Conservation (phyloP, 306 rosid species). For the Quercus alba region DNA sequence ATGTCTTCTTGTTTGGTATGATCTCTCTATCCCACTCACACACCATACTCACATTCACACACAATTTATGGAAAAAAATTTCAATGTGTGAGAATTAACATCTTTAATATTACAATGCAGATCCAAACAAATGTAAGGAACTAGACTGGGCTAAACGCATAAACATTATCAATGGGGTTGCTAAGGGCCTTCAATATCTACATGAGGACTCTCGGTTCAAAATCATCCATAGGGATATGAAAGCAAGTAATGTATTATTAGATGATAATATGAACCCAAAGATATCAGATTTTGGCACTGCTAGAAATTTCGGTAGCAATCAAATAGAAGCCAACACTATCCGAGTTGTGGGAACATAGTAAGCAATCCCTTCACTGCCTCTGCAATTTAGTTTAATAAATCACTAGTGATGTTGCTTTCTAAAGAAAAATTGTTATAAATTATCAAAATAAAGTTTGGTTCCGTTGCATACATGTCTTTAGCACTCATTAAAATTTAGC, state of each 20-base stretch:
- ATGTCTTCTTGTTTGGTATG: slow-evolving; percentile 26
- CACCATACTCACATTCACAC: not conserved
- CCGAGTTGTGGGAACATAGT: not conserved
- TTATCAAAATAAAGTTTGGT: no score
- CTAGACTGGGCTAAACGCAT: not conserved
- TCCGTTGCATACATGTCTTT: no score
- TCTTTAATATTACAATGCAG: not conserved
- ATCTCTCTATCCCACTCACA: not conserved
- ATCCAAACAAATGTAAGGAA: not conserved
- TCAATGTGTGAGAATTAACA: not conserved
- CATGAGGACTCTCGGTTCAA: slow-evolving; percentile 9
- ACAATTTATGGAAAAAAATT: no score
- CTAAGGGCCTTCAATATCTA: slow-evolving; percentile 2
- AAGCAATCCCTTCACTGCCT: not conserved
- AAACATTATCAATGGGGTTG: not conserved
- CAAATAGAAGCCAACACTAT: slow-evolving; percentile 9
- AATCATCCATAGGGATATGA: slow-evolving; percentile 1
- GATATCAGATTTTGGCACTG: slow-evolving; percentile 1
- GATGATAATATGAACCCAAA: slow-evolving; percentile 7
- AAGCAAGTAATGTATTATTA: not conserved
- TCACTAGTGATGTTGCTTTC: not conserved
- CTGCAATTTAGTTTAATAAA: not conserved
- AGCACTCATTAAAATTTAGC: no score
- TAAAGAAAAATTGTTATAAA: no score
- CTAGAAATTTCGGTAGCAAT: not conserved